A percentile compares a stretch with the other conserved stretches of the same genome.
These are phyloP conservation scores for Gossypium sturtianum DNA, from an alignment of 345 rosid species.

Conservation along the genomic window DNA sequence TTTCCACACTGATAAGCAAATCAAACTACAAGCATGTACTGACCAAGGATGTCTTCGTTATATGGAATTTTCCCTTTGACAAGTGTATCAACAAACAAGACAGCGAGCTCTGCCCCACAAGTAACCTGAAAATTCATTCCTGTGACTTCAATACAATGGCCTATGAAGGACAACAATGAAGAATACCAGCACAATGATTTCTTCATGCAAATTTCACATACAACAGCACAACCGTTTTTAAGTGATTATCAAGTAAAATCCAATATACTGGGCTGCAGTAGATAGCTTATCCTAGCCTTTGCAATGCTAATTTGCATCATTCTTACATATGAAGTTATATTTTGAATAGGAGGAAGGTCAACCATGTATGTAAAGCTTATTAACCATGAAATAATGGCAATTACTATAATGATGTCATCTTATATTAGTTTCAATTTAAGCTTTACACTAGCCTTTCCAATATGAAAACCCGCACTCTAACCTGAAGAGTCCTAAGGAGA, in stretches of 20 bases:
- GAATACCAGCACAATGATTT: not conserved
- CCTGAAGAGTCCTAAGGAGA: not conserved
- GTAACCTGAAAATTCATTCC: slow-evolving; percentile 48
- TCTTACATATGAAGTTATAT: not conserved
- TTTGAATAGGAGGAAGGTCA: not conserved
- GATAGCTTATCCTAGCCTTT: not conserved
- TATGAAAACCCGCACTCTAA: not conserved
- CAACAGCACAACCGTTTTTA: not conserved
- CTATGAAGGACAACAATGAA: not conserved
- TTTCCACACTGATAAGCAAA: not conserved
- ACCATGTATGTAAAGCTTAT: not conserved
- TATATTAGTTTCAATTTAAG: not conserved
- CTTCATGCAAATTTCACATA: not conserved
- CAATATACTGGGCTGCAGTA: not conserved
- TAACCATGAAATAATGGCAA: not conserved
- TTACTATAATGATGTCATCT: not conserved
- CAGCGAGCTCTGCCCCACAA: slow-evolving; percentile 88
- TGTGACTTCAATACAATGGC: slow-evolving; percentile 5
- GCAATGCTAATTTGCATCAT: not conserved
- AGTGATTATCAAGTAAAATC: slow-evolving; percentile 4
- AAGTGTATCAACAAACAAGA: slow-evolving; percentile 66
- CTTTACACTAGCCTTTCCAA: not conserved
- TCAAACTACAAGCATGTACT: slow-evolving; percentile 29
- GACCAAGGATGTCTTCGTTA: slow-evolving; percentile 65
- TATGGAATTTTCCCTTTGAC: slow-evolving; percentile 69